phyloP scores from a whole-genome alignment of 1,139 yeast genomes.

The Scheffersomyces stambukii region DNA sequence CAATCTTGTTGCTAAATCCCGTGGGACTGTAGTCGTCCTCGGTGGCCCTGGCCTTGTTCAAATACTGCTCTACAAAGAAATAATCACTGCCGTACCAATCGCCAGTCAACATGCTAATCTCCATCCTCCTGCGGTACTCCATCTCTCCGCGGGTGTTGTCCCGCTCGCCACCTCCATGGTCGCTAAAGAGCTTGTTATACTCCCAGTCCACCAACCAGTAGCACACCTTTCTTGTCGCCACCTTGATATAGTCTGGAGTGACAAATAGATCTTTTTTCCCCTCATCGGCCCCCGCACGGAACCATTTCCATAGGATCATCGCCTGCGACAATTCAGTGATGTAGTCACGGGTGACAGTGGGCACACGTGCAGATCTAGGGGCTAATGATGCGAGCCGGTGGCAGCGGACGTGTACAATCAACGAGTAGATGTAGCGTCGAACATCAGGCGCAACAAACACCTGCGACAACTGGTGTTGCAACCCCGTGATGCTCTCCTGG shows the following conservation, averaged over 20 bases:
- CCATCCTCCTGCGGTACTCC: slow-evolving; percentile 17
- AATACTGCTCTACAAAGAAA: slow-evolving; percentile 28
- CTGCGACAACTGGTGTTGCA: slow-evolving; percentile 10
- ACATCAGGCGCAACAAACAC: slow-evolving; percentile 36
- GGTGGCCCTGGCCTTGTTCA: slow-evolving; percentile 17
- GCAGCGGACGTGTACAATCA: slow-evolving; percentile 35
- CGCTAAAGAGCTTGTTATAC: too few species aligned
- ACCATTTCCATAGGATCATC: slow-evolving; percentile 29
- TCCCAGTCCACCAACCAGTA: slow-evolving; percentile 50
- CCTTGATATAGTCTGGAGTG: slow-evolving; percentile 37
- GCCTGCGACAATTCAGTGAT: slow-evolving; percentile 24
- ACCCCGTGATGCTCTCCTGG: slow-evolving; percentile 5
- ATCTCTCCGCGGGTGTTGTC: too few species aligned
- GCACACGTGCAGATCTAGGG: slow-evolving; percentile 32
- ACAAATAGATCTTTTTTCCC: slow-evolving; percentile 19
- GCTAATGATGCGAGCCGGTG: slow-evolving; percentile 40
- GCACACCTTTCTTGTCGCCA: slow-evolving; percentile 40
- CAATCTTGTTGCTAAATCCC: slow-evolving; percentile 31
- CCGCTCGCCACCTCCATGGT: too few species aligned
- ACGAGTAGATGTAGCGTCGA: slow-evolving; percentile 34
- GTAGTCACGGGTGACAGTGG: slow-evolving; percentile 29
- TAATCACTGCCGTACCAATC: slow-evolving; percentile 48
- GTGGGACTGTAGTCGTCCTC: slow-evolving; percentile 24
- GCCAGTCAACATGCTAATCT: slow-evolving; percentile 37
- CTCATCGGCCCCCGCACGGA: too few species aligned